Evolutionary conservation across 176 grass and related monocot genomes (phyloP).

Genomic region (Oryza punctata): DNA sequence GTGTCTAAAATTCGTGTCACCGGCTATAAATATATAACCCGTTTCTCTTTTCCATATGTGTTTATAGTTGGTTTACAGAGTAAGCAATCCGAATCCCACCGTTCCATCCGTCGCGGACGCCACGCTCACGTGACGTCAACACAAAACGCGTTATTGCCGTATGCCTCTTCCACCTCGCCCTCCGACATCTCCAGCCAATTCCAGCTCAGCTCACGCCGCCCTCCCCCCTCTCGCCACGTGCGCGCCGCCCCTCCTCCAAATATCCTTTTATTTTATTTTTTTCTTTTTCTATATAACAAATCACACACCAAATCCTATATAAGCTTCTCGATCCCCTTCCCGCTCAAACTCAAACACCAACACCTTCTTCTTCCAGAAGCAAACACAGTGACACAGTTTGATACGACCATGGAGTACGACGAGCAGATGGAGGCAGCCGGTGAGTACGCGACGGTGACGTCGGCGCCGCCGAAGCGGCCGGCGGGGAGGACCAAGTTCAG

Average conservation of each 20-base stretch:
- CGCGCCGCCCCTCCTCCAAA: background rate
- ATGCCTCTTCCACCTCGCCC: too few relatives aligned
- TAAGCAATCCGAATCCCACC: too few relatives aligned
- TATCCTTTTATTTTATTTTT: background rate
- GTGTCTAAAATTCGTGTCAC: too few relatives aligned
- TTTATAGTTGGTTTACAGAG: too few relatives aligned
- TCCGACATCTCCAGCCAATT: background rate
- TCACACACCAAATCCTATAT: slow-evolving; percentile 37
- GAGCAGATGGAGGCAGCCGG: background rate
- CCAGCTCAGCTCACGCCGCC: slow-evolving; percentile 19
- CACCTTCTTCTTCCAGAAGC: background rate
- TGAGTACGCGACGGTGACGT: slow-evolving; percentile 53
- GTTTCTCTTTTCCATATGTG: too few relatives aligned
- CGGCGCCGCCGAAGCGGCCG: slow-evolving; percentile 69
- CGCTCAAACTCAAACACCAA: background rate
- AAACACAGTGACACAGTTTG: too few relatives aligned
- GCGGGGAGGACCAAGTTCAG: slow-evolving; percentile 84
- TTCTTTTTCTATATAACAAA: too few relatives aligned
- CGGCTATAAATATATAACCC: too few relatives aligned
- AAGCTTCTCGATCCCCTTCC: background rate
- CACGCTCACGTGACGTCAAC: background rate
- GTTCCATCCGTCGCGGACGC: background rate
- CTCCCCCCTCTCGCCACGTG: slow-evolving; percentile 27
- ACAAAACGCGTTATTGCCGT: slow-evolving; percentile 3
- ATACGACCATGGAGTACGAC: background rate